A percentile compares a stretch with the other conserved stretches of the same genome.
Conservation (phyloP, 768 basidiomycete species). For the Guyanaporus albipodus region DNA sequence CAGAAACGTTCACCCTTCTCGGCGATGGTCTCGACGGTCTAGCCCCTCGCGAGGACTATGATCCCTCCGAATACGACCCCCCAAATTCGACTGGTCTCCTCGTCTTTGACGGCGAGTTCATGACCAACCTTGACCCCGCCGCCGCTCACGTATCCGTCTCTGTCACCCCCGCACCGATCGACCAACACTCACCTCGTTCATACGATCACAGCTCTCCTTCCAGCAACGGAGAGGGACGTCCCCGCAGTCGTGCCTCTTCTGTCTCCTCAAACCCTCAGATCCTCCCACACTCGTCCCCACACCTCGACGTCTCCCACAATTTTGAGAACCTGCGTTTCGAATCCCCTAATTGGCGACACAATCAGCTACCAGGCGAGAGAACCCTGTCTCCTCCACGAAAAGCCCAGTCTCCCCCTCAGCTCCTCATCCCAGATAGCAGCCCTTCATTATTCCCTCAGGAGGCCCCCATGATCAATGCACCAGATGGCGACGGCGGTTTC, state of each 20-base stretch:
- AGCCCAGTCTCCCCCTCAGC: conserved; percentile 60
- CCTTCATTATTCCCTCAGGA: conserved; percentile 40
- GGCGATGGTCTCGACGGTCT: conserved; percentile 40
- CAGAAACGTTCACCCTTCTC: conserved; percentile 48
- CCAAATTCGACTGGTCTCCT: conserved; percentile 49
- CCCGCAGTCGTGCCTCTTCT: conserved; percentile 61
- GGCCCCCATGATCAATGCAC: conserved; percentile 56
- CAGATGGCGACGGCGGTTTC: conserved; percentile 50
- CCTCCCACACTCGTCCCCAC: conserved; percentile 46
- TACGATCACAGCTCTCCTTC: conserved; percentile 67
- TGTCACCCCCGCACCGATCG: conserved; percentile 33
- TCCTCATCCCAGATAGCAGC: conserved; percentile 55
- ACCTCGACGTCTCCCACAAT: conserved; percentile 50
- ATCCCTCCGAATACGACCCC: conserved; percentile 69
- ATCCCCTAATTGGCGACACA: conserved; percentile 56
- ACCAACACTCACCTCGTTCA: conserved; percentile 38
- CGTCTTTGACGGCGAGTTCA: conserved; percentile 54
- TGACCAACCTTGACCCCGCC: conserved; percentile 30
- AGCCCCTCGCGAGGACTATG: conserved; percentile 50
- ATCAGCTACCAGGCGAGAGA: conserved; percentile 43
- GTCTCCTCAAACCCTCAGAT: conserved; percentile 54
- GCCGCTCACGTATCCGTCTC: conserved; percentile 37
- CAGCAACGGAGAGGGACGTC: conserved; percentile 50
- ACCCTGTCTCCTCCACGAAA: conserved; percentile 42
- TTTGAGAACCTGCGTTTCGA: conserved; percentile 64